These are phyloP conservation scores for Magnusiomyces suaveolens DNA, from an alignment of 1,139 yeast genomes.

Conservation along the genomic window DNA sequence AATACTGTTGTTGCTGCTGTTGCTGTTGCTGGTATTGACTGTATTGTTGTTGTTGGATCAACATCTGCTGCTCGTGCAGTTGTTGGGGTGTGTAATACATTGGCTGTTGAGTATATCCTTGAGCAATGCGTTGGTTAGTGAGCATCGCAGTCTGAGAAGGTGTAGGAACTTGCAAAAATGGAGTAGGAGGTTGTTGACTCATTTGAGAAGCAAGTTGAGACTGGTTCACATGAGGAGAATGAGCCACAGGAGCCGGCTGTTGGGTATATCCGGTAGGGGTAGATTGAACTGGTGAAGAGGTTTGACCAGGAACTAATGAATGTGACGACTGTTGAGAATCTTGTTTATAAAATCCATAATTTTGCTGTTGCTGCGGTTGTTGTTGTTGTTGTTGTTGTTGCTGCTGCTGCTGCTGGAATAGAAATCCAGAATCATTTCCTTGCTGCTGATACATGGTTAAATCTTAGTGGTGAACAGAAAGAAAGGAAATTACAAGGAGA, in stretches of 20 bases:
- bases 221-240: constrained; percentile 4
- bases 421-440: constrained; percentile 20
- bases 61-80: constrained; percentile 16
- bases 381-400: constrained; percentile 13
- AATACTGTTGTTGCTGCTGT: constrained; percentile 16
- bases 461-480: neutral
- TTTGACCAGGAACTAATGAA: neutral
- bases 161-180: constrained; percentile 24
- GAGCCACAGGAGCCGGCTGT: constrained; percentile 8
- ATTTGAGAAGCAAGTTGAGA: neutral
- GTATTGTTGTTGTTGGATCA: constrained; percentile 11
- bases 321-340: constrained; percentile 10
- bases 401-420: constrained; percentile 19
- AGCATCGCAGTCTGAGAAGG: constrained; percentile 23
- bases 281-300: neutral
- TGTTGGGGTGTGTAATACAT: constrained; percentile 17
- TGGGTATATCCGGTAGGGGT: constrained; percentile 3
- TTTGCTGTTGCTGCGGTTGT: constrained; percentile 14
- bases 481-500: neutral
- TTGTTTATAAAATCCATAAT: constrained; percentile 9
- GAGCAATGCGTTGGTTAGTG: constrained; percentile 19
- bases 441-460: constrained; percentile 10
- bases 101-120: constrained; percentile 15
- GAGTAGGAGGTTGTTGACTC: constrained; percentile 13
- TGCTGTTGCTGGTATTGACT: constrained; percentile 15